Base-by-base conservation (phyloP, 2,329 filamentous ascomycete genomes). In the Magnaporthiopsis poae region DNA sequence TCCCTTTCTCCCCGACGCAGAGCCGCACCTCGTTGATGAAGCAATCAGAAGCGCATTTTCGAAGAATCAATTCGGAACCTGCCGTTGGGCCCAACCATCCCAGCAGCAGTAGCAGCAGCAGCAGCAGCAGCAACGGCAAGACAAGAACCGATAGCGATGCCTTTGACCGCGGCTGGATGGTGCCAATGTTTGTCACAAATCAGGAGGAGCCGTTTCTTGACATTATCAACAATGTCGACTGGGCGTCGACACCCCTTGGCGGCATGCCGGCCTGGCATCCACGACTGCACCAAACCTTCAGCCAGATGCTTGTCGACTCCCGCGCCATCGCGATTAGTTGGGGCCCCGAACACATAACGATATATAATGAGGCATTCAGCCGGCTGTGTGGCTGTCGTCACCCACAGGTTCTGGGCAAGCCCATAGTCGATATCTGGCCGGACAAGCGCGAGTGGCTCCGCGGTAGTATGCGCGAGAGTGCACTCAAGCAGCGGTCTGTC, bases 281-380 rank as follows among this genome's bases (percentile, higher is more conserved):
- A 1, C 75, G 77, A 21, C 77, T 84, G 27, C 78, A 80, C 46
- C 78, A 81, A 62, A 74, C 74, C 1, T 74, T 78, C 67, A 75
- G 77, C 67, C 74, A 80, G 65, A 74, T 79, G 52, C 72, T 80
- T 36, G 75, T 75, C 33, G 78, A 81, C 70, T 77, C 76, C 33
- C 73, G 76, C 21, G 82, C 83, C 3, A 81, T 82, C 27, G 83
- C 84, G 12, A 81, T 87, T 74, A 88, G 87, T 71, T 88, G 86
- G 86, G 86, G 86, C 1, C 76, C 82, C 1, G 80, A 86, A 15
- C 80, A 85, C 60, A 82, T 87, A 21, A 83, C 84, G 9, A 84
- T 92, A 12, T 92, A 92, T 76, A 92, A 92, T 70, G 88, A 90
- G 71, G 87, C 88, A 0, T 91, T 90, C 70, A 79, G 84, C 69